Evolutionary conservation across 2,329 filamentous ascomycete species (phyloP), one percentile per base, ranked within the genome.

Genomic region (Colletotrichum sp.): DNA sequence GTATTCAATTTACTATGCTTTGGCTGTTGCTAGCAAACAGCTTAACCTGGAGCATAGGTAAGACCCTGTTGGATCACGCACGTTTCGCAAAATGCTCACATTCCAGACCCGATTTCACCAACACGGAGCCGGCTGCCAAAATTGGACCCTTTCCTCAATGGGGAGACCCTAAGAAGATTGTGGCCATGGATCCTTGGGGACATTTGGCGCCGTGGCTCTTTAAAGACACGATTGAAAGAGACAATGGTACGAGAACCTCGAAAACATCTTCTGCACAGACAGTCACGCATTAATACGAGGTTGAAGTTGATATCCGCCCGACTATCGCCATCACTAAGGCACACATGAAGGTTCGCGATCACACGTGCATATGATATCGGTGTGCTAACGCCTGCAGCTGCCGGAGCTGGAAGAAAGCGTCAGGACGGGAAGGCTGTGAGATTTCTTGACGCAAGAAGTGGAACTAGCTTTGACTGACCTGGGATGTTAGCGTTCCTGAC

Each of bases 161-260:
- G 96, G 91, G 91, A 30, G 95, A 98, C 82, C 92, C 91, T 81
- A 95, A 95, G 85, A 99, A 98, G 88, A 99, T 99, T 78, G 96
- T 99, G 16, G 95, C 96, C 21, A 98, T 99, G 95, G 97, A 99
- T 83, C 96, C 96, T 0, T 95, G 94, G 84, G 96, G 97, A 8
- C 97, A 99, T 86, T 88, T 98, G 76, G 91, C 94, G 10, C 95
- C 95, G 10, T 96, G 94, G 93, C 86, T 98, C 4, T 98, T 94
- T 87, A 94, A 94, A 78, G 92, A 96, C 77, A 90, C 92, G 62
- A 96, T 97, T 80, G 89, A 94, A 65, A 92, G 93, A 67, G 92
- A 98, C 60, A 92, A 95, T 80, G 87, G 91, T 91, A 84, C 71
- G 84, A 81, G 7, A 28, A 55, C 12, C 28, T 18, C 7, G 7